These are phyloP conservation scores for Xylaria castorea DNA, from an alignment of 495 filamentous ascomycete genomes.

Conservation along the genomic window DNA sequence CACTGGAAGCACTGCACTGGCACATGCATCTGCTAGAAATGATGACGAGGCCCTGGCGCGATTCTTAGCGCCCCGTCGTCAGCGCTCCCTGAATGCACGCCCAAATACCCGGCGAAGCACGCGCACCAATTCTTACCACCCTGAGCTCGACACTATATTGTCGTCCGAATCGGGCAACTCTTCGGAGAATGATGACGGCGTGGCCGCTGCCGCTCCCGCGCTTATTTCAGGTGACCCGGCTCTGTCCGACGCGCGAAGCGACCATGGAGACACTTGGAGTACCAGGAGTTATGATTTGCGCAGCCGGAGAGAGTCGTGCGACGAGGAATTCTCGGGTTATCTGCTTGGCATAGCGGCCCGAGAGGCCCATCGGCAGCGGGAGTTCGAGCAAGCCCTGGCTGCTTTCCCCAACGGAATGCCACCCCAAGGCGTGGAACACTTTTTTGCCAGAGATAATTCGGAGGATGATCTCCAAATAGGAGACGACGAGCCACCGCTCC, in stretches of 20 bases:
- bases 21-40: slow-evolving; percentile 30
- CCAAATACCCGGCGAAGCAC: slow-evolving; percentile 48
- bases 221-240: slow-evolving; percentile 42
- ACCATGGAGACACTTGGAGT: slow-evolving; percentile 46
- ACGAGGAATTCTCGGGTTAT: slow-evolving; percentile 75
- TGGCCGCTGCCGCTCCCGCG: slow-evolving; percentile 30
- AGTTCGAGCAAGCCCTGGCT: slow-evolving; percentile 56
- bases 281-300: slow-evolving; percentile 44
- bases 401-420: slow-evolving; percentile 56
- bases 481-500: slow-evolving; percentile 41
- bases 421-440: slow-evolving; percentile 60
- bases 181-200: slow-evolving; percentile 39
- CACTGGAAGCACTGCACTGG: slow-evolving; percentile 34
- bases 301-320: slow-evolving; percentile 64
- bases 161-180: slow-evolving; percentile 46
- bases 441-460: slow-evolving; percentile 60
- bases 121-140: slow-evolving; percentile 47
- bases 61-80: slow-evolving; percentile 38
- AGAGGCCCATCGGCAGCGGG: slow-evolving; percentile 72
- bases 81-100: slow-evolving; percentile 48
- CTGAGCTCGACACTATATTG: slow-evolving; percentile 47
- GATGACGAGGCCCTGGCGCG: slow-evolving; percentile 30
- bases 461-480: slow-evolving; percentile 48
- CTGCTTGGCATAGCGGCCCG: slow-evolving; percentile 76
- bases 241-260: slow-evolving; percentile 33